Evolutionary conservation across 176 grass and related monocot genomes (phyloP).

Genomic region (Avena sativa): DNA sequence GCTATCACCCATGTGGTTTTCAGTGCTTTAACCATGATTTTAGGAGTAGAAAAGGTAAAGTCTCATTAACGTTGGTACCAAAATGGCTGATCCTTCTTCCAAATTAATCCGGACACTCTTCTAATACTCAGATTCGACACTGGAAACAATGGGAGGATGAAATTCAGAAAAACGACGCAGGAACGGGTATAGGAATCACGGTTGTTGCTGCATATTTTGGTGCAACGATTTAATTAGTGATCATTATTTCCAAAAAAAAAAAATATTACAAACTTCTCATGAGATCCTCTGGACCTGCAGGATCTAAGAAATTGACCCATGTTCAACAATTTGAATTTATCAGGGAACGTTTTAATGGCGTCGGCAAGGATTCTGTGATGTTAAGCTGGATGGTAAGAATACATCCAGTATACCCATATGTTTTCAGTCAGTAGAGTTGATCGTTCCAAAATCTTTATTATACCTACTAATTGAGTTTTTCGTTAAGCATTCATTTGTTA

Average conservation of each 20-base stretch:
- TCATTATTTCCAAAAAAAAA: not conserved
- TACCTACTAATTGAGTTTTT: slow-evolving; percentile 8
- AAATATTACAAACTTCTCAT: not conserved
- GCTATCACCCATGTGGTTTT: slow-evolving; percentile 85
- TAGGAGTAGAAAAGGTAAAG: slow-evolving; percentile 77
- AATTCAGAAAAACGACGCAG: slow-evolving; percentile 60
- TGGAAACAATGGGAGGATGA: slow-evolving; percentile 90
- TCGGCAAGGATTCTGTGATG: slow-evolving; percentile 67
- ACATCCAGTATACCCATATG: not conserved
- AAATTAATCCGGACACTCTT: not conserved
- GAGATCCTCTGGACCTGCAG: slow-evolving; percentile 42
- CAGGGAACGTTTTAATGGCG: slow-evolving; percentile 72
- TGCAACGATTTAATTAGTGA: slow-evolving; percentile 22
- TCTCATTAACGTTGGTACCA: not conserved
- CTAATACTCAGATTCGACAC: slow-evolving; percentile 68
- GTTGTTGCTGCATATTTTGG: slow-evolving; percentile 21
- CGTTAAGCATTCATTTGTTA: slow-evolving; percentile 83
- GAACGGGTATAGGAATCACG: slow-evolving; percentile 59
- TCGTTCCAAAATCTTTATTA: not conserved
- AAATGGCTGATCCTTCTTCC: not conserved
- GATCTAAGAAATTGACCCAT: slow-evolving; percentile 58
- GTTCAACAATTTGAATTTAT: slow-evolving; percentile 87
- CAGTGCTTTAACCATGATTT: slow-evolving; percentile 80
- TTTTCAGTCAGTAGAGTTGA: slow-evolving; percentile 3
- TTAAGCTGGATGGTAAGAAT: slow-evolving; percentile 89